Percentiles rank a stretch among this genome's conserved stretches.
Conservation (phyloP, 352 stramenopile species). For the Vaucheria bursata region DNA sequence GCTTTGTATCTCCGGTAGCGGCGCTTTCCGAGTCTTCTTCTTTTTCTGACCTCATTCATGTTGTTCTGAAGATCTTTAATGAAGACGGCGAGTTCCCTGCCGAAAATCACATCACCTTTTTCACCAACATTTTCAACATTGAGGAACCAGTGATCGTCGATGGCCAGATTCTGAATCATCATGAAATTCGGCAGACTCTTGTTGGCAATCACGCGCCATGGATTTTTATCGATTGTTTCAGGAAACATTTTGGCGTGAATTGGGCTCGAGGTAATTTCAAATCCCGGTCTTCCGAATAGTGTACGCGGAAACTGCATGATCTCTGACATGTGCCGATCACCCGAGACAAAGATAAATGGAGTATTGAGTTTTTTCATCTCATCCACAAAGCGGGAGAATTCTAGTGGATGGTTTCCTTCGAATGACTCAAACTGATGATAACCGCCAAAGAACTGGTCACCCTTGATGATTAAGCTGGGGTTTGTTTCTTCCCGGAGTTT, state of each 20-base stretch:
- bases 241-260: not conserved
- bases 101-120: not conserved
- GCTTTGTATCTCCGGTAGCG: not conserved
- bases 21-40: not conserved
- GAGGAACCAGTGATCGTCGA: not conserved
- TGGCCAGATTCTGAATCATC: not conserved
- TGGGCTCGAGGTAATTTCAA: not conserved
- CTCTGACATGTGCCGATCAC: not conserved
- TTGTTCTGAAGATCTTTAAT: slow-evolving; percentile 4
- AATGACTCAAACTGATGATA: not conserved
- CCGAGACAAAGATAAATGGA: not conserved
- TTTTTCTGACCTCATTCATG: not conserved
- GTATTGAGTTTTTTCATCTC: not conserved
- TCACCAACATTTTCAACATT: slow-evolving; percentile 6
- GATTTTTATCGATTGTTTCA: not conserved
- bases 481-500: not conserved
- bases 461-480: not conserved
- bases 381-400: not conserved
- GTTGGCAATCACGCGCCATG: not conserved
- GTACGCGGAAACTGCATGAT: not conserved
- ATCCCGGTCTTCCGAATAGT: not conserved
- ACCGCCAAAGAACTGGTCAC: not conserved
- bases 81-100: not conserved
- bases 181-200: not conserved
- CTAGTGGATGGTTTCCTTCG: not conserved